These are phyloP conservation scores for Mycena floridula DNA, from an alignment of 768 basidiomycete species.

Conservation along the genomic window DNA sequence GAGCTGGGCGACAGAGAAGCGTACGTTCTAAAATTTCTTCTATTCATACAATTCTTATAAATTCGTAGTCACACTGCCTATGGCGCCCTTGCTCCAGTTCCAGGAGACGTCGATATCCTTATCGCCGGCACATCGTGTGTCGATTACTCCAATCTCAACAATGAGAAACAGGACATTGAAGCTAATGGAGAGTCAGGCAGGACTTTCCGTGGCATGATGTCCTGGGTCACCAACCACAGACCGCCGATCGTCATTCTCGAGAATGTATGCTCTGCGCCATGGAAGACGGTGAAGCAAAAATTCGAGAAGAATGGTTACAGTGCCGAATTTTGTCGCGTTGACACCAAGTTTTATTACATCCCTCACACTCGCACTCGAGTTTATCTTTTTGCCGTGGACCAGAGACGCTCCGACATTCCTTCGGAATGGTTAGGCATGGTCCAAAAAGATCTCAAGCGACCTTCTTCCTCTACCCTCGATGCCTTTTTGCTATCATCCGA, in stretches of 20 bases:
- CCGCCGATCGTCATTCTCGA: conserved; percentile 92
- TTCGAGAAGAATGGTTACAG: conserved; percentile 75
- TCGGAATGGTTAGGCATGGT: conserved; percentile 63
- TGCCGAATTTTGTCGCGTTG: conserved; percentile 63
- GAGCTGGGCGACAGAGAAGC: conserved; percentile 77
- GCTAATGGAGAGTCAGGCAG: conserved; percentile 89
- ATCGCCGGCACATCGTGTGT: conserved; percentile 96
- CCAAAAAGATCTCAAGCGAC: conserved; percentile 60
- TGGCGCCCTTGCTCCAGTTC: conserved; percentile 78
- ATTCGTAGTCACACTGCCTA: conserved; percentile 79
- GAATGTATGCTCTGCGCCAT: conserved; percentile 90
- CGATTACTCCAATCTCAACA: conserved; percentile 95
- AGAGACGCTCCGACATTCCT: conserved; percentile 53
- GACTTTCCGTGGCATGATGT: conserved; percentile 93
- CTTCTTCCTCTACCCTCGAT: conserved; percentile 85
- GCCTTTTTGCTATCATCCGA: conserved; percentile 89
- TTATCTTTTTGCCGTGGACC: conserved; percentile 77
- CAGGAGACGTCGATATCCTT: conserved; percentile 85
- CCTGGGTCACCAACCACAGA: conserved; percentile 81
- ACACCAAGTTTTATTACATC: conserved; percentile 88
- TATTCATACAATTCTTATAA: conserved; percentile 2
- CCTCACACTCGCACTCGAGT: conserved; percentile 92
- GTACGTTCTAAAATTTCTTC: conserved; percentile 35
- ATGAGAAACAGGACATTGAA: conserved; percentile 84
- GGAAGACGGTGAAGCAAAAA: conserved; percentile 68